Evolutionary conservation across 306 rosid species (phyloP).

Genomic region (Quercus mongolica): DNA sequence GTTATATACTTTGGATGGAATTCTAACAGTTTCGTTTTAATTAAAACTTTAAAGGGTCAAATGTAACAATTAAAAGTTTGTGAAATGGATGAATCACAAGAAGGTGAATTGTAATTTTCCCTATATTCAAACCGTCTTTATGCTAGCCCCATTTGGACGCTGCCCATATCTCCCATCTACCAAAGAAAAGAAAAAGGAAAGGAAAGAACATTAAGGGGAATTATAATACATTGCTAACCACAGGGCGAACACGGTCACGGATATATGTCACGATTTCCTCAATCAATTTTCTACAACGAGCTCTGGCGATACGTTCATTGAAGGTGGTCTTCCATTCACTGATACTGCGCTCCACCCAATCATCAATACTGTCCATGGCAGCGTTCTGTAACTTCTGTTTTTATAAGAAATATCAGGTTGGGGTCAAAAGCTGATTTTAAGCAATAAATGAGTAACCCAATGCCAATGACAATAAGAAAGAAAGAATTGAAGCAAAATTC

Average conservation of each 20-base stretch:
- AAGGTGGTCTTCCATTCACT: slow-evolving; percentile 76
- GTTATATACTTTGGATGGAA: too few species aligned
- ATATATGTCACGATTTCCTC: slow-evolving; percentile 74
- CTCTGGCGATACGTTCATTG: slow-evolving; percentile 67
- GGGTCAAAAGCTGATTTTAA: not conserved
- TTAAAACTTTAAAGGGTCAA: too few species aligned
- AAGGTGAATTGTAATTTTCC: too few species aligned
- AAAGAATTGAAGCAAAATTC: too few species aligned
- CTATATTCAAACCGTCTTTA: not conserved
- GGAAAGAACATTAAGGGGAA: not conserved
- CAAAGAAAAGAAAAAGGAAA: too few species aligned
- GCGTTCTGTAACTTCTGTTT: slow-evolving; percentile 7
- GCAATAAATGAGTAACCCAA: too few species aligned
- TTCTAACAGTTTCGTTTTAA: too few species aligned
- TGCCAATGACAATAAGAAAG: too few species aligned
- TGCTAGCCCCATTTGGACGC: too few species aligned
- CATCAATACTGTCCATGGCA: slow-evolving; percentile 51
- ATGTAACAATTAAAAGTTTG: too few species aligned
- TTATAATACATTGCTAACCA: slow-evolving; percentile 44
- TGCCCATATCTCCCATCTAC: too few species aligned
- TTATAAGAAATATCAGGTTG: not conserved
- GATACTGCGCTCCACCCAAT: slow-evolving; percentile 80
- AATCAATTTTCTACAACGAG: slow-evolving; percentile 70
- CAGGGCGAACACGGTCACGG: slow-evolving; percentile 45
- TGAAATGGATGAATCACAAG: not conserved